phyloP scores from a whole-genome alignment of 1,284 basidiomycete species.

The Sphagnurus paluster region DNA sequence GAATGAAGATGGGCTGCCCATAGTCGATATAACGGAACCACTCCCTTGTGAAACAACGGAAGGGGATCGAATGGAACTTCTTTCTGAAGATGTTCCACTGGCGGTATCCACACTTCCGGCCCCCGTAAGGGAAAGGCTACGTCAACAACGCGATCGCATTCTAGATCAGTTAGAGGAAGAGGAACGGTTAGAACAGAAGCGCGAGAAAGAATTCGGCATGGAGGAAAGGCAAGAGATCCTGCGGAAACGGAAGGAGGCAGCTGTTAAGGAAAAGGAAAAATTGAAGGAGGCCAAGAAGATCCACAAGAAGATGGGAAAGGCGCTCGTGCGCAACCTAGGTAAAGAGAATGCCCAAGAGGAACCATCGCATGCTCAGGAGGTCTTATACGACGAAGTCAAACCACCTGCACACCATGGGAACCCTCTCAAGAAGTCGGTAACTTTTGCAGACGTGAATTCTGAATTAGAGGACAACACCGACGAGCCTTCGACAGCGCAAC shows the following conservation, averaged over 20 bases:
- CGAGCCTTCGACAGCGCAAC: conserved; percentile 4
- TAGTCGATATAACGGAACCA: conserved; percentile 75
- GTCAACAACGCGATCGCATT: conserved; percentile 59
- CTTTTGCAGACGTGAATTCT: conserved; percentile 51
- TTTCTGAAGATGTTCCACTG: conserved; percentile 45
- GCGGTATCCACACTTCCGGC: conserved; percentile 47
- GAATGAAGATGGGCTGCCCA: conserved; percentile 76
- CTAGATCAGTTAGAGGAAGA: conserved; percentile 72
- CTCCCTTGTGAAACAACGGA: conserved; percentile 23
- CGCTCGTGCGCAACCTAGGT: conserved; percentile 51
- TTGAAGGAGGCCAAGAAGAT: conserved; percentile 57
- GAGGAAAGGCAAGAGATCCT: conserved; percentile 45
- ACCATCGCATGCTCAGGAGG: conserved; percentile 23
- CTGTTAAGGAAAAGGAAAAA: conserved; percentile 50
- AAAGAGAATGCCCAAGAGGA: conserved; percentile 42
- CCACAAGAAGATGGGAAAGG: conserved; percentile 77
- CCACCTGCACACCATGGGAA: conserved; percentile 15
- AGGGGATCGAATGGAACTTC: conserved; percentile 19
- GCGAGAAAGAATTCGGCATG: conserved; percentile 39
- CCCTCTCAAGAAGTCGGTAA: conserved; percentile 58
- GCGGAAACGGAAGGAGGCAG: conserved; percentile 51
- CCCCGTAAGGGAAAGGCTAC: conserved; percentile 47
- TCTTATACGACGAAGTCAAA: conserved; percentile 26
- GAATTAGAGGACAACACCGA: conserved; percentile 6
- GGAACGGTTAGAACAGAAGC: conserved; percentile 48